Conservation (phyloP, 2,329 filamentous ascomycete species). For the Sporothrix luriei region DNA sequence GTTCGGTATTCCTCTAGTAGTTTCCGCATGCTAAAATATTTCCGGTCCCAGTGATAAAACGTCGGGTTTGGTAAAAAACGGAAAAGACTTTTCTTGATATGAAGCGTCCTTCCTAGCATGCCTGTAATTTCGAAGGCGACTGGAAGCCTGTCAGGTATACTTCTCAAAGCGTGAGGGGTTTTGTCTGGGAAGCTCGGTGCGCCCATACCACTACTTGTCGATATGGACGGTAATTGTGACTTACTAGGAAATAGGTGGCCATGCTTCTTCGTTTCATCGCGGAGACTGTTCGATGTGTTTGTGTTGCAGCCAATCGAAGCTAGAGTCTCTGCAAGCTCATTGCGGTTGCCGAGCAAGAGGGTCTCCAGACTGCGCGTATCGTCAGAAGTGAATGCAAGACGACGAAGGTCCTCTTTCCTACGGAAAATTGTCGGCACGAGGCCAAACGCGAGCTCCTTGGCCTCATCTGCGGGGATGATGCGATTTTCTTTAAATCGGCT, state of each 20-base stretch:
- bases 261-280: slow-evolving; percentile 45
- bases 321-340: slow-evolving; percentile 57
- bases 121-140: slow-evolving; percentile 62
- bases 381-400: slow-evolving; percentile 46
- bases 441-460: slow-evolving; percentile 61
- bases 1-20: slow-evolving; percentile 47
- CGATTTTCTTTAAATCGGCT: slow-evolving; percentile 54
- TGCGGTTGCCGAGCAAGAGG: slow-evolving; percentile 53
- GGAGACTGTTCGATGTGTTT: slow-evolving; percentile 53
- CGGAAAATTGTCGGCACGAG: slow-evolving; percentile 58
- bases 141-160: slow-evolving; percentile 36
- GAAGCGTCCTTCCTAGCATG: slow-evolving; percentile 57
- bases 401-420: slow-evolving; percentile 45
- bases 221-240: slow-evolving; percentile 28
- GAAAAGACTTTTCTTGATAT: slow-evolving; percentile 54
- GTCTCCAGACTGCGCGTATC: slow-evolving; percentile 49
- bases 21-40: slow-evolving; percentile 50
- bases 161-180: too few species aligned
- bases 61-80: slow-evolving; percentile 62
- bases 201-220: too few species aligned
- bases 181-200: too few species aligned
- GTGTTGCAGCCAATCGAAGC: slow-evolving; percentile 58
- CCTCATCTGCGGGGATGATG: slow-evolving; percentile 55
- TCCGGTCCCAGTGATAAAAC: slow-evolving; percentile 56
- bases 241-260: slow-evolving; percentile 56